Conservation (phyloP, 2,329 filamentous ascomycete genomes). For the Cladosporium oxysporum region DNA sequence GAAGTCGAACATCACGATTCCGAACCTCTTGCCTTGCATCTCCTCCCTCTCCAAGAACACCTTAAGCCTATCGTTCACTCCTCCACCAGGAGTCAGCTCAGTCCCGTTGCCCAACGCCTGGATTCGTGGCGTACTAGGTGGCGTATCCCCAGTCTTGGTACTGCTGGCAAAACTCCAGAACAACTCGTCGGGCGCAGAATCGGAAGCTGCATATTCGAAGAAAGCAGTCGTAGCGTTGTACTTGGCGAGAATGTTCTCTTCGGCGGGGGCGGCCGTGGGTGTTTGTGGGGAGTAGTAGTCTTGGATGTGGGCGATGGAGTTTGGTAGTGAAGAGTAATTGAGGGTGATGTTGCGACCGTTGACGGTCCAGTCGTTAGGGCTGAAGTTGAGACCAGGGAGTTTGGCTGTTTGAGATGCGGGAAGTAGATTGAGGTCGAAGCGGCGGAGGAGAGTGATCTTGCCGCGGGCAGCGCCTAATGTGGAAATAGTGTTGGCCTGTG, state of each 20-base stretch:
- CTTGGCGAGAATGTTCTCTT: slow-evolving; percentile 48
- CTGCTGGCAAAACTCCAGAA: slow-evolving; percentile 54
- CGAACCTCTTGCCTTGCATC: slow-evolving; percentile 47
- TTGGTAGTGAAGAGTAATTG: slow-evolving; percentile 38
- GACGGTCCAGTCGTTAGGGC: slow-evolving; percentile 47
- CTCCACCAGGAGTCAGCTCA: slow-evolving; percentile 40
- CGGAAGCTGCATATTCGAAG: slow-evolving; percentile 41
- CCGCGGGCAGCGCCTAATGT: slow-evolving; percentile 41
- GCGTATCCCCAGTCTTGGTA: slow-evolving; percentile 43
- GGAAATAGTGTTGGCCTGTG: slow-evolving; percentile 41
- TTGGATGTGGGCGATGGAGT: slow-evolving; percentile 50
- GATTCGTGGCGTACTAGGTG: slow-evolving; percentile 46
- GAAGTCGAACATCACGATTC: slow-evolving; percentile 56
- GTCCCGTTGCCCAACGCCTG: slow-evolving; percentile 49
- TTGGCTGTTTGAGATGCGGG: slow-evolving; percentile 37
- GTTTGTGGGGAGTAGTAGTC: slow-evolving; percentile 51
- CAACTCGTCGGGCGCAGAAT: slow-evolving; percentile 39
- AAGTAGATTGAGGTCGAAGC: slow-evolving; percentile 48
- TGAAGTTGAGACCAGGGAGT: slow-evolving; percentile 52
- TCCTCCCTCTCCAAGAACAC: slow-evolving; percentile 38
- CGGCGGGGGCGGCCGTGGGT: slow-evolving; percentile 34
- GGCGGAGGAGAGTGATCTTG: slow-evolving; percentile 47
- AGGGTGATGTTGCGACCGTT: slow-evolving; percentile 46
- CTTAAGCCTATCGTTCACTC: slow-evolving; percentile 50
- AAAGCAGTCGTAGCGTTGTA: slow-evolving; percentile 46